Conservation (phyloP, 23 red algal genomes). For the Agarophyton chilense region DNA sequence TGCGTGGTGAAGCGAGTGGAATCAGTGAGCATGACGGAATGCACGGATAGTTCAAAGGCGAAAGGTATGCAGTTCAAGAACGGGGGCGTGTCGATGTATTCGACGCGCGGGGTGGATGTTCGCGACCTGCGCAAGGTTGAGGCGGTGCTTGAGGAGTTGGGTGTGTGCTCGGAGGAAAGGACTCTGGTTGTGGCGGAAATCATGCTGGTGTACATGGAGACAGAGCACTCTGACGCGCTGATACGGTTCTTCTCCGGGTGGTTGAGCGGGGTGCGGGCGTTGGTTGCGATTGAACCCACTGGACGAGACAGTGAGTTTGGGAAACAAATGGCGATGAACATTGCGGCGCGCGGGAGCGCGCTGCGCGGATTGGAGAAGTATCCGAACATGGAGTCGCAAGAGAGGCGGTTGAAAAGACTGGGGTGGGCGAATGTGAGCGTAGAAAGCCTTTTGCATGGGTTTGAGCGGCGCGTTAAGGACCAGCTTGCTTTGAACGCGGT, state of each 20-base stretch:
- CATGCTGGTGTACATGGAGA: conserved; percentile 74
- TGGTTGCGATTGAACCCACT: conserved; percentile 51
- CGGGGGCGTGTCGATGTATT: conserved; percentile 8
- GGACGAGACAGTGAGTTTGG: conserved; percentile 64
- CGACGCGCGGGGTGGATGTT: conserved; percentile 41
- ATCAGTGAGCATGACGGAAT: not conserved
- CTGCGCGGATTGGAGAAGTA: conserved; percentile 42
- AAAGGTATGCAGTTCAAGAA: not conserved
- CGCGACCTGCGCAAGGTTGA: conserved; percentile 28
- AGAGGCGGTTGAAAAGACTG: conserved; percentile 36
- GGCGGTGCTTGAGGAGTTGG: conserved; percentile 10
- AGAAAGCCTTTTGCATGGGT: conserved; percentile 26
- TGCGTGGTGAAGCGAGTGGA: not conserved
- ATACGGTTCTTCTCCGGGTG: conserved; percentile 13
- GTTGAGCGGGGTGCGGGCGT: conserved; percentile 31
- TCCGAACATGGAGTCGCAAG: conserved; percentile 42
- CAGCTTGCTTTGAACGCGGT: conserved; percentile 57
- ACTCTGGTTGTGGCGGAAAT: conserved; percentile 79
- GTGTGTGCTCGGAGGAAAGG: not conserved
- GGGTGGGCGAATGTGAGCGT: conserved; percentile 49
- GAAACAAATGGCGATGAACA: conserved; percentile 69
- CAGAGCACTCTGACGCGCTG: conserved; percentile 34
- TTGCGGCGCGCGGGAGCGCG: conserved; percentile 68
- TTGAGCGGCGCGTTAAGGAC: conserved; percentile 8
- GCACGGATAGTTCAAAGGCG: not conserved